Base-by-base conservation (phyloP, 305 asterid genomes). In the Ajuga reptans region DNA sequence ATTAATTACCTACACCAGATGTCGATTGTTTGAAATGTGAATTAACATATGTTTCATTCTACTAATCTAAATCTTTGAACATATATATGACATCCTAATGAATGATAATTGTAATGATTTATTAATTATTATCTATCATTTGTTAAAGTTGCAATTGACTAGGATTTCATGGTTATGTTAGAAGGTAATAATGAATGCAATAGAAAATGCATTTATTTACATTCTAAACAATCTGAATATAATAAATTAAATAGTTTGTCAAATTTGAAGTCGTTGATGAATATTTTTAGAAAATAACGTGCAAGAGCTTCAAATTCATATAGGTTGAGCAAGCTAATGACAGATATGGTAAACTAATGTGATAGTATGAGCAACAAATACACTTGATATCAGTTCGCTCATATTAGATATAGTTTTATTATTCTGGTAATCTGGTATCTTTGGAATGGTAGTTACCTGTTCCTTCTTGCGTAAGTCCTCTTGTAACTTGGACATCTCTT, bases 401-500 rank as follows among this genome's bases (percentile, higher is more conserved):
- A 54, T 53, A 54, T 39, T 43, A 68, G 34, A 64, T 41, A 17
- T 17, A 65, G 60, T 41, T 56, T 9, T 68, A 52, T 58, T 57
- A 18, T 71, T 70, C 9, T 61, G 45, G 63, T 37, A 64, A 70
- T 17, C 33, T 66, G 52, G 43, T 63, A 37, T 50, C 27, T 31
- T 27, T 15, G 24, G 55, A 58, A 42, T 33, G 46, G 61, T 41
- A 7, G 60, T 77, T 81, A 89, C 95, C 95, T 83, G 85, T 60
- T 79, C 78, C 69, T 74, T 83, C 74, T 77, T 84, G 50, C 74
- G 72, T 43, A 79, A 72, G 60, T 59, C 76, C 18, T 64, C 74
- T 80, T 80, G 85, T 45, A 86, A 70, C 69, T 77, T 81, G 71
- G 75, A 75, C 69, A 82, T 69, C 80, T 84, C 91, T 75, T 79